A percentile compares a stretch with the other conserved stretches of the same genome.
Evolutionary conservation across 768 basidiomycete genomes (phyloP).

Genomic region (Pholiota microspora): DNA sequence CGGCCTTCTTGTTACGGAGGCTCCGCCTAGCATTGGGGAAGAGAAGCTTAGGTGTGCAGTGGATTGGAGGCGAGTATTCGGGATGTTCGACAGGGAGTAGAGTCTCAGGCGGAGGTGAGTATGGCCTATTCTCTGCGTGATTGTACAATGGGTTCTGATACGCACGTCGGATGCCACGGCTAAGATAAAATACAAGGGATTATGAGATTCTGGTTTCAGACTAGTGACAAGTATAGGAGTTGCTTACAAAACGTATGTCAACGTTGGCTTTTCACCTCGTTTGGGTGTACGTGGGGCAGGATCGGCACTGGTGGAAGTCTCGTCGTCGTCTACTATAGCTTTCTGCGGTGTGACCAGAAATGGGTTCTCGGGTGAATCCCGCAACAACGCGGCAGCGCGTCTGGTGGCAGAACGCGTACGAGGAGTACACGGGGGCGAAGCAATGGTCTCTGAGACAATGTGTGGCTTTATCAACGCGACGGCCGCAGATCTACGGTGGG

Average conservation of each 20-base stretch:
- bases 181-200: constrained; percentile 30
- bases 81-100: constrained; percentile 60
- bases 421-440: constrained; percentile 39
- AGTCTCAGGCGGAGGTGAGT: constrained; percentile 45
- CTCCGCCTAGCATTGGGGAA: constrained; percentile 37
- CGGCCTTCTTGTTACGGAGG: constrained; percentile 7
- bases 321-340: constrained; percentile 28
- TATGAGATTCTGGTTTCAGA: no score
- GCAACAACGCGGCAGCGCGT: constrained; percentile 29
- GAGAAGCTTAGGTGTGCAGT: constrained; percentile 55
- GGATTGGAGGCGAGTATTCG: constrained; percentile 58
- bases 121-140: constrained; percentile 36
- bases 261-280: constrained; percentile 53
- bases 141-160: constrained; percentile 67
- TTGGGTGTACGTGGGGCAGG: constrained; percentile 37
- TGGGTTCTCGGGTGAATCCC: constrained; percentile 72
- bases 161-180: constrained; percentile 64
- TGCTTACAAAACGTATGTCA: constrained; percentile 75
- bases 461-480: constrained; percentile 13
- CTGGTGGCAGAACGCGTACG: constrained; percentile 26
- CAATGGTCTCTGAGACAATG: background rate
- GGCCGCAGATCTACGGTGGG: constrained; percentile 39
- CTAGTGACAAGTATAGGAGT: constrained; percentile 28
- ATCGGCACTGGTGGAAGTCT: constrained; percentile 23
- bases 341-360: constrained; percentile 52